Percentiles rank a stretch among this genome's conserved stretches.
Conservation (phyloP, 2,329 filamentous ascomycete genomes). For the Aspergillus sp. region DNA sequence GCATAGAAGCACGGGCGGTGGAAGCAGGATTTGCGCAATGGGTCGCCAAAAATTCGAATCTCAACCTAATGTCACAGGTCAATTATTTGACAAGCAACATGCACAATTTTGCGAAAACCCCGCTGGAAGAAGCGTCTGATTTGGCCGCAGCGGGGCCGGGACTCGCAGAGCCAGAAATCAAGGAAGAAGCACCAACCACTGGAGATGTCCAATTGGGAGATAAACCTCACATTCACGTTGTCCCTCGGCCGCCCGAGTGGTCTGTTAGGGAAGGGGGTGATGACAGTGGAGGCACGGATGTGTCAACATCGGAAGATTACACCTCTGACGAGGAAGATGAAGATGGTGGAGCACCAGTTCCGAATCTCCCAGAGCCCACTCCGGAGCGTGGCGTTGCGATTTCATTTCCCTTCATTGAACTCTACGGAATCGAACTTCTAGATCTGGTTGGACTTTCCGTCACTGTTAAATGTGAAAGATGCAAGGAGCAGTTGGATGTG, state of each 20-base stretch:
- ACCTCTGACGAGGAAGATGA: conserved; percentile 46
- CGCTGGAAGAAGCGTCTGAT: conserved; percentile 28
- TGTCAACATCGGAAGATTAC: conserved; percentile 46
- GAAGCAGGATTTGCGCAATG: conserved; percentile 65
- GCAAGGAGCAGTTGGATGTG: conserved; percentile 71
- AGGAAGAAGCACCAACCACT: conserved; percentile 16
- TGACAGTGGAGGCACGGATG: conserved; percentile 41
- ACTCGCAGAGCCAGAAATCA: conserved; percentile 10
- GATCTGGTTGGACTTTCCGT: conserved; percentile 67
- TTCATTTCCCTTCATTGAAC: conserved; percentile 74
- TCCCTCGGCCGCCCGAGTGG: conserved; percentile 80
- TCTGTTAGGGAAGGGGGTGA: conserved; percentile 34
- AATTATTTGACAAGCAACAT: conserved; percentile 74
- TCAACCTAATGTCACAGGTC: conserved; percentile 69
- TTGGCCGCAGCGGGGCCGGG: conserved; percentile 4
- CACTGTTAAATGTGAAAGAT: conserved; percentile 74
- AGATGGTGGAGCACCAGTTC: conserved; percentile 39
- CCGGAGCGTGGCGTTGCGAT: conserved; percentile 71
- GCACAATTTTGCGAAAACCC: conserved; percentile 63
- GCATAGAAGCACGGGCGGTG: conserved; percentile 60
- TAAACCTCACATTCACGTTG: conserved; percentile 66
- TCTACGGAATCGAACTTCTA: conserved; percentile 74
- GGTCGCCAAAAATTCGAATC: conserved; percentile 55
- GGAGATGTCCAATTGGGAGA: conserved; percentile 39
- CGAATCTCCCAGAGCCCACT: conserved; percentile 37